Evolutionary conservation across 2,329 filamentous ascomycete species (phyloP), one percentile per base, ranked within the genome.

Genomic region (Atkinsonella hypoxylon): DNA sequence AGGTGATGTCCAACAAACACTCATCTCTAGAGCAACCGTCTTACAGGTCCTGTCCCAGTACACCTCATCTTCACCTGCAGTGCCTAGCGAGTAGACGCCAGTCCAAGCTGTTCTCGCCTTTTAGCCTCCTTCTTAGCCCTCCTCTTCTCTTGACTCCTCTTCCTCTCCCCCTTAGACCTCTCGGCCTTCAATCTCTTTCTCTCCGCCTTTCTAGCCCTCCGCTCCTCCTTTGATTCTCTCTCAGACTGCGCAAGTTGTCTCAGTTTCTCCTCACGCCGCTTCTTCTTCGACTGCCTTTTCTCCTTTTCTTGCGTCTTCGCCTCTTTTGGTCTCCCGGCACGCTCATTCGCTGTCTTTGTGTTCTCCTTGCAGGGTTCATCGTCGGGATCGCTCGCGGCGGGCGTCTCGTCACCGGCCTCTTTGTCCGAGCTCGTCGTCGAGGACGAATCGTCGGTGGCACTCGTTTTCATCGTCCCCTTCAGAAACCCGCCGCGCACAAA

Each of bases 401-500:
- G 6, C 6, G 49, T 61, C 52, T 64, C 64, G 65, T 73, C 59
- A 34, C 56, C 56, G 4, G 53, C 57, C 11, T 59, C 56, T 26
- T 7, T 26, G 15, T 62, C 52, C 4, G 53, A 51, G 6, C 47
- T 59, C 8, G 59, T 56, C 6, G 49, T 32, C 7, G 38, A 34
- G 13, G 59, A 61, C 1, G 61, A 61, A 9, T 58, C 53, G 8
- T 55, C 59, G 31, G 59, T 54, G 53, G 58, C 46, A 10, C 61
- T 48, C 12, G 58, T 57, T 13, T 61, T 60, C 34, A 88, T 67
- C 2, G 89, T 94, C 2, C 90, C 89, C 40, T 79, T 73, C 51
- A 97, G 73, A 20, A 81, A 72, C 50, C 89, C 86, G 9, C 93
- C 93, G 55, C 79, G 81, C 22, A 97, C 88, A 63, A 98, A 97